Conservation (phyloP, 1,139 yeast genomes). For the Trichomonascaceae sp. region DNA sequence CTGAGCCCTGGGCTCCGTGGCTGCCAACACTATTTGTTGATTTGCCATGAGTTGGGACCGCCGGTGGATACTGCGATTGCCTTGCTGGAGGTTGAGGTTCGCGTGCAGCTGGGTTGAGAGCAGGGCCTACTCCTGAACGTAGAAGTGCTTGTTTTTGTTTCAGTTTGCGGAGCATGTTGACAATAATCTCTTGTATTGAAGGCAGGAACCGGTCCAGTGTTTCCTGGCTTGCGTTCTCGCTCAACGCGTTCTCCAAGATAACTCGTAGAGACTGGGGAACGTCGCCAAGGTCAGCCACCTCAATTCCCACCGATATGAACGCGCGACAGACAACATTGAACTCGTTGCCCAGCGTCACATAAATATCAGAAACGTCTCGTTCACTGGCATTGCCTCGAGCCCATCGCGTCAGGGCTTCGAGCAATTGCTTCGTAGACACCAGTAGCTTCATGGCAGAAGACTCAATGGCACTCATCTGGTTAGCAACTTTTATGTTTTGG, state of each 20-base stretch:
- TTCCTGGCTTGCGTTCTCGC: conserved; percentile 77
- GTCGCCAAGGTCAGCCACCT: conserved; percentile 57
- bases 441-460: conserved; percentile 71
- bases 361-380: conserved; percentile 77
- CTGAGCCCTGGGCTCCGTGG: neutral
- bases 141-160: conserved; percentile 52
- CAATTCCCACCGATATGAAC: conserved; percentile 54
- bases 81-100: conserved; percentile 3
- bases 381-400: conserved; percentile 70
- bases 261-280: conserved; percentile 61
- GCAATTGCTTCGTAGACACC: conserved; percentile 77
- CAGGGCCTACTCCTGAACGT: too few relatives aligned
- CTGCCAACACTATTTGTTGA: neutral
- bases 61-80: conserved; percentile 1
- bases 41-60: neutral
- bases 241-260: conserved; percentile 74
- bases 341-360: conserved; percentile 87
- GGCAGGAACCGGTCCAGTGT: conserved; percentile 75
- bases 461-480: conserved; percentile 50
- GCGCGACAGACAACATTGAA: conserved; percentile 77
- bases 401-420: conserved; percentile 86
- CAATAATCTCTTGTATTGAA: conserved; percentile 74
- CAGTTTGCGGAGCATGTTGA: conserved; percentile 62
- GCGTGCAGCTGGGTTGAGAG: too few relatives aligned
- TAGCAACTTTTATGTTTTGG: too few relatives aligned